Percentiles rank a stretch among this genome's conserved stretches.
Conservation (phyloP, 192 early-diverging fungal genomes). For the Entomortierella parvispora region DNA sequence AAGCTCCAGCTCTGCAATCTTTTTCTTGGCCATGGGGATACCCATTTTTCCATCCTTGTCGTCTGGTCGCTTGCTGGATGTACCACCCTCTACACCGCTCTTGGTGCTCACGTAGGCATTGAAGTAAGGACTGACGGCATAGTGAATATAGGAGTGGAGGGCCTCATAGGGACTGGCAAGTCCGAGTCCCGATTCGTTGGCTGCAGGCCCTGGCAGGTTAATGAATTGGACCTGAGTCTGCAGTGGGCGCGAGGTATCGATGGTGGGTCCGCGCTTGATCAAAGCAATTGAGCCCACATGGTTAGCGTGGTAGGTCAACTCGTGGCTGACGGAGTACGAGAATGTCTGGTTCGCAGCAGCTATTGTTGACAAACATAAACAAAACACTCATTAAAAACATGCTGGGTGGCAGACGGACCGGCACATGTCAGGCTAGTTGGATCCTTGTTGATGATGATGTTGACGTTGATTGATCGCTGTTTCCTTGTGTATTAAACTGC, state of each 20-base stretch:
- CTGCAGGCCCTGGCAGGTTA: slow-evolving; percentile 83
- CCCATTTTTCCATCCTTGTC: slow-evolving; percentile 83
- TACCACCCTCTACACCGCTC: slow-evolving; percentile 61
- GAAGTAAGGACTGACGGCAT: slow-evolving; percentile 95
- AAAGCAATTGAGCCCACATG: slow-evolving; percentile 81
- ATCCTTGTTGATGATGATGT: too few species aligned
- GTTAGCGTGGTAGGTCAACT: slow-evolving; percentile 77
- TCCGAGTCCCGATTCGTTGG: slow-evolving; percentile 56
- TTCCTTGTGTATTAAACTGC: too few species aligned
- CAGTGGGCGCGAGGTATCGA: slow-evolving; percentile 79
- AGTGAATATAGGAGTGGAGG: slow-evolving; percentile 90
- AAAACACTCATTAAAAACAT: neutral
- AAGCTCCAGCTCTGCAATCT: slow-evolving; percentile 97
- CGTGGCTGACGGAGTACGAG: slow-evolving; percentile 73
- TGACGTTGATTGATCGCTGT: too few species aligned
- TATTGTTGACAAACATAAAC: slow-evolving; percentile 2
- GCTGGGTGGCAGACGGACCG: neutral
- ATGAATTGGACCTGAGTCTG: slow-evolving; percentile 89
- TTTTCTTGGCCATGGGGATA: slow-evolving; percentile 98
- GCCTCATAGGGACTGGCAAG: slow-evolving; percentile 82
- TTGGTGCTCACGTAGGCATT: slow-evolving; percentile 89
- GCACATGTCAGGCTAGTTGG: slow-evolving; percentile 54
- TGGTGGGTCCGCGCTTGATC: slow-evolving; percentile 77
- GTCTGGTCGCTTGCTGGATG: slow-evolving; percentile 52
- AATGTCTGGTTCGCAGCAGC: slow-evolving; percentile 52